A percentile compares a stretch with the other conserved stretches of the same genome.
These are phyloP conservation scores for Ophiostoma piceae DNA, from an alignment of 2,329 filamentous ascomycete species.

Conservation along the genomic window DNA sequence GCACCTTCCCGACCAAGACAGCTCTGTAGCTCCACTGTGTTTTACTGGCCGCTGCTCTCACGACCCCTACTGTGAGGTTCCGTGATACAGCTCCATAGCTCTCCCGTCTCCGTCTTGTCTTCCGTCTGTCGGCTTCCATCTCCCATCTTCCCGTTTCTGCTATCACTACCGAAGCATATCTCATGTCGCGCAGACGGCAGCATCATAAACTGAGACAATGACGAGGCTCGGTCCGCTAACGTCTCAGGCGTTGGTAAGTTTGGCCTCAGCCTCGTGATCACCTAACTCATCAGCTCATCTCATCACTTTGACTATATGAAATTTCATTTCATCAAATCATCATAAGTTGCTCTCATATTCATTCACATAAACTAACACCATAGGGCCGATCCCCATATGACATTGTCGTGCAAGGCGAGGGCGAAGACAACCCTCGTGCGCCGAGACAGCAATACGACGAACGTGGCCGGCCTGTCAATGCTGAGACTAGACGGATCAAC, in stretches of 20 bases:
- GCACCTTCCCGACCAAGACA: neutral
- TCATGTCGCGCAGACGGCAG: slow-evolving; percentile 18
- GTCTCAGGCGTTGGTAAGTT: slow-evolving; percentile 50
- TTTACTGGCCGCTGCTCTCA: neutral
- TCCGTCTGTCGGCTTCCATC: neutral
- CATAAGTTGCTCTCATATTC: neutral
- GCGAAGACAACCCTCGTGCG: slow-evolving; percentile 39
- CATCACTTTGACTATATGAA: too few species aligned
- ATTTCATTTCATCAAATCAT: neutral
- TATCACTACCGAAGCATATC: neutral
- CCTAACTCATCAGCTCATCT: too few species aligned
- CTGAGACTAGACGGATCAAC: slow-evolving; percentile 50
- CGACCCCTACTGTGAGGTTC: neutral
- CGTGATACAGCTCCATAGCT: neutral
- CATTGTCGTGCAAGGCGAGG: slow-evolving; percentile 49
- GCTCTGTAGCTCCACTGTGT: neutral
- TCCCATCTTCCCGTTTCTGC: neutral
- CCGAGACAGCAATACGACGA: slow-evolving; percentile 50
- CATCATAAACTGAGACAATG: slow-evolving; percentile 36
- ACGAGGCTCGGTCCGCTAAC: slow-evolving; percentile 52
- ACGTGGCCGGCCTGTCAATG: slow-evolving; percentile 52
- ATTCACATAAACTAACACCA: neutral
- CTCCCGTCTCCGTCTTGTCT: too few species aligned
- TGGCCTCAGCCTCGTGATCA: neutral
- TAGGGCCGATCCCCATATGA: slow-evolving; percentile 58